A percentile compares a stretch with the other conserved stretches of the same genome.
Evolutionary conservation across 1,284 basidiomycete genomes (phyloP).

Genomic region (Rhodotorula mucilaginosa): DNA sequence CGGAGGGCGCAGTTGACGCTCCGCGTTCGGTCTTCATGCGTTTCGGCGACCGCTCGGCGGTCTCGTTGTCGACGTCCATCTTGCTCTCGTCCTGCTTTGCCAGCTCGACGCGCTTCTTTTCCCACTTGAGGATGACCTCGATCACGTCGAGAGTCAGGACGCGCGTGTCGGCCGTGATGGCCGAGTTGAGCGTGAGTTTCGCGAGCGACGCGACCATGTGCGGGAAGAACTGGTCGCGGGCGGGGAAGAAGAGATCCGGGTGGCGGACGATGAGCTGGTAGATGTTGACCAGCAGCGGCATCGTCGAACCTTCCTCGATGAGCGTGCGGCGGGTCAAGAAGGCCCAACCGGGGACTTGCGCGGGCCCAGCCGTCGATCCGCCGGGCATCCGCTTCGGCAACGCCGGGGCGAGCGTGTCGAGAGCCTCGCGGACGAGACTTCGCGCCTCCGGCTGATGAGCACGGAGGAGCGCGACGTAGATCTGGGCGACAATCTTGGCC

Average conservation of each 20-base stretch:
- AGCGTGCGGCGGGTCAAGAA: conserved; percentile 81
- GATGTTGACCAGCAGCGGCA: conserved; percentile 80
- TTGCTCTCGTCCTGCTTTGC: conserved; percentile 49
- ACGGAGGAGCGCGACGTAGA: conserved; percentile 89
- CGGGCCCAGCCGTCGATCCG: conserved; percentile 26
- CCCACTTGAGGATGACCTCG: conserved; percentile 51
- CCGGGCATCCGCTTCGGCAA: conserved; percentile 55
- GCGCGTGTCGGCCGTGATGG: conserved; percentile 70
- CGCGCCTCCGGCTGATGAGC: conserved; percentile 75
- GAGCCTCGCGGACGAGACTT: conserved; percentile 75
- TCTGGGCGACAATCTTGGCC: conserved; percentile 87
- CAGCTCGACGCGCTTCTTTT: conserved; percentile 54
- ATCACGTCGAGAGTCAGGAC: conserved; percentile 54
- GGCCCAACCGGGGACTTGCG: conserved; percentile 74
- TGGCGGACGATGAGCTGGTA: conserved; percentile 92
- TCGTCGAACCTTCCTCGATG: conserved; percentile 76
- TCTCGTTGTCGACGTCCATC: conserved; percentile 48
- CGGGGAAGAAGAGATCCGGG: conserved; percentile 86
- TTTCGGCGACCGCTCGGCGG: conserved; percentile 48
- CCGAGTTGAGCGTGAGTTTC: conserved; percentile 77
- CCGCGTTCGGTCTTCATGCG: conserved; percentile 53
- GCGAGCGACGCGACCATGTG: conserved; percentile 88
- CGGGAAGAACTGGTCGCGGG: conserved; percentile 90
- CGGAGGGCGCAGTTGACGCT: conserved; percentile 51
- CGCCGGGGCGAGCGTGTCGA: conserved; percentile 88